Conservation (phyloP, 2,329 filamentous ascomycete species). For the Alternaria sp. region DNA sequence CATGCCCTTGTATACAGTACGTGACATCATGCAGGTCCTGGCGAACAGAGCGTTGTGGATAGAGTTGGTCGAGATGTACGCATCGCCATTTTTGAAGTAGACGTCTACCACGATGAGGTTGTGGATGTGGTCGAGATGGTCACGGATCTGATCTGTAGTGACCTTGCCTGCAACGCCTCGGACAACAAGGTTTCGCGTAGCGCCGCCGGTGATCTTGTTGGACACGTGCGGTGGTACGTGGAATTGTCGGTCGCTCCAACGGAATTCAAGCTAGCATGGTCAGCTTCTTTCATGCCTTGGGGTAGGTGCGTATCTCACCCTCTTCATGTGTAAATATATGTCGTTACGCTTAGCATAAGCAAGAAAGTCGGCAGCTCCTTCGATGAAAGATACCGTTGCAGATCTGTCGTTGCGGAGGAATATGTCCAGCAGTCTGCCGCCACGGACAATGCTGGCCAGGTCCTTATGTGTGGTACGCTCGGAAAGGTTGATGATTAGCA, state of each 20-base stretch:
- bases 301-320: conserved; percentile 57
- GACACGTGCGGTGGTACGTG: conserved; percentile 67
- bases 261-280: conserved; percentile 64
- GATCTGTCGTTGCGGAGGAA: conserved; percentile 67
- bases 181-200: conserved; percentile 76
- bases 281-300: background rate
- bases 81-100: conserved; percentile 63
- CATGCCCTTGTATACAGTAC: conserved; percentile 70
- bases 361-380: conserved; percentile 66
- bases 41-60: conserved; percentile 78
- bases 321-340: conserved; percentile 71
- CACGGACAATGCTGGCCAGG: conserved; percentile 68
- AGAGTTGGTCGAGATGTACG: conserved; percentile 77
- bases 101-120: conserved; percentile 75
- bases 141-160: conserved; percentile 69
- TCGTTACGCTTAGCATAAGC: conserved; percentile 68
- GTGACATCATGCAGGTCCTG: conserved; percentile 75
- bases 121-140: conserved; percentile 83
- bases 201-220: conserved; percentile 68
- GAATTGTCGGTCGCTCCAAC: conserved; percentile 76
- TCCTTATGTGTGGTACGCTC: conserved; percentile 69
- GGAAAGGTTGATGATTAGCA: conserved; percentile 68
- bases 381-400: conserved; percentile 73
- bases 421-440: conserved; percentile 73
- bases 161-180: conserved; percentile 62